Base-by-base conservation (phyloP, 1,284 basidiomycete genomes). In the Coriolopsis trogii region DNA sequence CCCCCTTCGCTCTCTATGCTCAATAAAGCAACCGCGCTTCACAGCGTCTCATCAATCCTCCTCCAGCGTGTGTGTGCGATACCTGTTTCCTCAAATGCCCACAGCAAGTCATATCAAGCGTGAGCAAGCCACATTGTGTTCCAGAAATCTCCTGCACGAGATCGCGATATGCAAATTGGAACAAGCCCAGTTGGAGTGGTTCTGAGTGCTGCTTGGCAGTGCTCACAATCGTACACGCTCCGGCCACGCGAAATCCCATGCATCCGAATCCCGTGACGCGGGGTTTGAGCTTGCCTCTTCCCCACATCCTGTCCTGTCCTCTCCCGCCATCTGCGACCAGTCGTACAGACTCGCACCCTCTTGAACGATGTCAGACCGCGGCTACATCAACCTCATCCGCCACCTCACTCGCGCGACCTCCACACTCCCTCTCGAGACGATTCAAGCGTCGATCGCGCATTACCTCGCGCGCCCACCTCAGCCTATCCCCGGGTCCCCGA, bases 371-470 rank as follows among this genome's bases (percentile, higher is more conserved):
- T 55, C 55, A 4, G 75, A 76, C 62, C 59, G 72, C 61, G 78
- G 72, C 12, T 84, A 83, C 63, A 71, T 74, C 30, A 71, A 79
- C 55, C 69, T 89, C 9, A 70, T 89, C 21, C 74, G 72, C 31
- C 80, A 86, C 61, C 70, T 89, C 7, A 80, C 83, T 60, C 77
- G 73, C 48, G 61, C 77, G 4, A 67, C 71, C n/a, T 70, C 76
- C 4, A 64, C 71, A 7, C 69, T 85, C 7, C 72, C 82, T 13
- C 67, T 81, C 15, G 60, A 70, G 25, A 79, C 81, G 0, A 70
- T 89, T 24, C 81, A 85, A 60, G 76, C 75, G 6, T 79, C 85
- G 26, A 70, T 90, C 43, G 74, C 84, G 2, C 80, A 88, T 56
- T 83, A 87, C 57, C 78, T 91, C 36, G 76, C 84, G 0, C 72